Percentiles rank a stretch among this genome's conserved stretches.
phyloP scores from a whole-genome alignment of 768 basidiomycete species.

The Lentinus brumalis region DNA sequence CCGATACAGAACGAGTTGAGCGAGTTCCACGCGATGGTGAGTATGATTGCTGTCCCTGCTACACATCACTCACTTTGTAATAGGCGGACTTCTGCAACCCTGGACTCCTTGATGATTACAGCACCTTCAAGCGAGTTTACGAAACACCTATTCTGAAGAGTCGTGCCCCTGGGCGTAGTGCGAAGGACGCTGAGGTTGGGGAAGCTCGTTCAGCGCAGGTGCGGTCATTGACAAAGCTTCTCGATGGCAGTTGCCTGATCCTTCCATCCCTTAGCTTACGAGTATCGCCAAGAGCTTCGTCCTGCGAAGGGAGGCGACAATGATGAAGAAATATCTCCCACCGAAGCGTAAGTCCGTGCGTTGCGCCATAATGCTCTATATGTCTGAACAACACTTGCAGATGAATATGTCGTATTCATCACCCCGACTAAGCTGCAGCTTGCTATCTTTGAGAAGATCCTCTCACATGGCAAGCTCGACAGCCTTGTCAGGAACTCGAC shows the following conservation, averaged over 20 bases:
- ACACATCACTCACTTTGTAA: background rate
- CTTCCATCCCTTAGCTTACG: constrained; percentile 50
- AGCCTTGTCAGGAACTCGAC: constrained; percentile 70
- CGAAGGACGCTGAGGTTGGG: constrained; percentile 76
- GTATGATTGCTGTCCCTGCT: constrained; percentile 15
- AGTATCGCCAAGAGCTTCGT: constrained; percentile 86
- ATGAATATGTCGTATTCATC: constrained; percentile 98
- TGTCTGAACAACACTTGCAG: constrained; percentile 41
- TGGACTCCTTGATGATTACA: constrained; percentile 80
- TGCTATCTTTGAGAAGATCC: constrained; percentile 73
- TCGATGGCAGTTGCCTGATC: background rate
- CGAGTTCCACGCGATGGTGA: constrained; percentile 96
- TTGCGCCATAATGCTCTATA: background rate
- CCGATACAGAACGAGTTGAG: constrained; percentile 96
- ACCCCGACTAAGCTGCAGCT: constrained; percentile 85
- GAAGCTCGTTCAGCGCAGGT: constrained; percentile 80
- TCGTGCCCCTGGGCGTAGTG: constrained; percentile 72
- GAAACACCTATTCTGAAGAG: constrained; percentile 88
- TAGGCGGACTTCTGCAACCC: constrained; percentile 96
- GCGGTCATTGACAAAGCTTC: background rate
- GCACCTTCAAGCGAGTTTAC: constrained; percentile 76
- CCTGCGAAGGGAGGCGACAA: constrained; percentile 80
- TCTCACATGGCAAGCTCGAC: constrained; percentile 71
- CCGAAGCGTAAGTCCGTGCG: constrained; percentile 72
- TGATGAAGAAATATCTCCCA: constrained; percentile 83